These are phyloP conservation scores for Scheffersomyces illinoinensis DNA, from an alignment of 1,139 yeast species.

Conservation along the genomic window DNA sequence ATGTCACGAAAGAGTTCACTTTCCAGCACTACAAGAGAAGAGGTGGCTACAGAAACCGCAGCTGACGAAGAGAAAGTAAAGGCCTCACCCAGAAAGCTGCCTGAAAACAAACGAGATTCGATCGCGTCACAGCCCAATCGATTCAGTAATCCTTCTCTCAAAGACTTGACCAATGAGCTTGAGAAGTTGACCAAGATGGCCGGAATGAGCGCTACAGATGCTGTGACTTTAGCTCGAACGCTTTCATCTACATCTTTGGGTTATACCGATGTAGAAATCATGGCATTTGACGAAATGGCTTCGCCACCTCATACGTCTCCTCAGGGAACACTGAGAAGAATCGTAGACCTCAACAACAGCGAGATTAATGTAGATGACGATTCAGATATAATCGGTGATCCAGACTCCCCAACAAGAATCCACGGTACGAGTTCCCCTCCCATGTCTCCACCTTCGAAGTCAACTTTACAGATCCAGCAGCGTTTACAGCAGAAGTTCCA, in stretches of 20 bases:
- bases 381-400: conserved; percentile 7
- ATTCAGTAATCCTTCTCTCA: conserved; percentile 56
- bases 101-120: conserved; percentile 9
- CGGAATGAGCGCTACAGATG: conserved; percentile 73
- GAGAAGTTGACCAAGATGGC: conserved; percentile 68
- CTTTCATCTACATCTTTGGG: conserved; percentile 62
- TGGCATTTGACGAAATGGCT: conserved; percentile 44
- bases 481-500: conserved; percentile 16
- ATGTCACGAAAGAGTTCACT: conserved; percentile 36
- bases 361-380: conserved; percentile 5
- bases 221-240: conserved; percentile 73
- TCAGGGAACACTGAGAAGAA: conserved; percentile 11
- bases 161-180: conserved; percentile 65
- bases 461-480: conserved; percentile 16
- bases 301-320: conserved; percentile 17
- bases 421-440: background rate
- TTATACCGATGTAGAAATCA: conserved; percentile 51
- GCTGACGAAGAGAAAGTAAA: conserved; percentile 1
- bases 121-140: conserved; percentile 11
- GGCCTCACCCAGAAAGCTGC: background rate
- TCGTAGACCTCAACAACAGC: conserved; percentile 2
- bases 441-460: conserved; percentile 6
- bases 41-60: background rate
- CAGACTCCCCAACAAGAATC: conserved; percentile 10
- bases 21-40: background rate